Base-by-base conservation (phyloP, 805 yeast species). In the Candida endomychidarum region DNA sequence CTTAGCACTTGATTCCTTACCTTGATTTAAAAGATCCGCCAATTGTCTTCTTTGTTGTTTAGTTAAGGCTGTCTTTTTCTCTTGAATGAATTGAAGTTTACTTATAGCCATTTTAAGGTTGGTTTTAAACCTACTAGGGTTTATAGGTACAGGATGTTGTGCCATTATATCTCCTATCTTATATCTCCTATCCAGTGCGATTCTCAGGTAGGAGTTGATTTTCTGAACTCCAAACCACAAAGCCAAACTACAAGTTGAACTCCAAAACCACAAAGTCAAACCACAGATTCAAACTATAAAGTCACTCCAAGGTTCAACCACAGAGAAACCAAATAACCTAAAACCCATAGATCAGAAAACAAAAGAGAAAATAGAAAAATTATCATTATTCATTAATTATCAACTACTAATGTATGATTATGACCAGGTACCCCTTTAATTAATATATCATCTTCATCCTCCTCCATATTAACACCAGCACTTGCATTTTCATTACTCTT, bases 1-100 rank as follows among this genome's bases (percentile, higher is more conserved):
- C 41, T 75, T 75, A 8, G 96, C 96, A 51, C 89, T 85, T 37
- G 83, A 81, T 46, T 86, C 90, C 54, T 86, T 87, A 5, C 87
- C 88, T 30, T 68, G 71, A 7, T 74, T 67, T 37, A 88, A 65
- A 8, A 87, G 64, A 34, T 84, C 89, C 2, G 95, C 95, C 58
- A 81, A 67, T 54, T 65, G 67, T 43, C 90, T 66, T 36, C 95
- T 67, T 49, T 79, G 84, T 52, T 83, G 88, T 57, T 86, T 86
- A 14, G 89, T 80, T 14, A 83, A 52, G 0, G 95, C 91, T 2
- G 77, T 67, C 48, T 84, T 84, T 62, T 84, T 84, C 43, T 81
- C 83, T 57, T 86, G 90, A 17, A 81, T 72, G 53, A 84, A 78
- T 50, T 83, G 72, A 38, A 86, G 71, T 43, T 87, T 74, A 53